phyloP scores from a whole-genome alignment of 1,139 yeast species.

The Kurtzmaniella natalensis region DNA sequence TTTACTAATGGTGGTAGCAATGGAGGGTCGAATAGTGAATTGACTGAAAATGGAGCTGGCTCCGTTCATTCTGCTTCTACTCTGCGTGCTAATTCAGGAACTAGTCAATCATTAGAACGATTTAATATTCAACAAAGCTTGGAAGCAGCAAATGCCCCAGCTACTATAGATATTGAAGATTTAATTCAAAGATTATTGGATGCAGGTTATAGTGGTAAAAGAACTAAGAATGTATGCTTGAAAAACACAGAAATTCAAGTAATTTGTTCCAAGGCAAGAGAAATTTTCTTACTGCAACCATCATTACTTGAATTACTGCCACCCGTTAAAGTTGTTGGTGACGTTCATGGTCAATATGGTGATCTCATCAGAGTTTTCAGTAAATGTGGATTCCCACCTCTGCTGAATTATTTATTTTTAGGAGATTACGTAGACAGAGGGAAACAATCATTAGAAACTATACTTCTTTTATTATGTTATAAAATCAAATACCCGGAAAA shows the following conservation, averaged over 20 bases:
- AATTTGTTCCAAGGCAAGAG: constrained; percentile 83
- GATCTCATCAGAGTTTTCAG: constrained; percentile 88
- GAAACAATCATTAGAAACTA: constrained; percentile 89
- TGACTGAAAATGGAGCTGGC: constrained; percentile 5
- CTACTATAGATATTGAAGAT: constrained; percentile 74
- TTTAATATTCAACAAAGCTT: constrained; percentile 4
- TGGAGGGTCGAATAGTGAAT: constrained; percentile 1
- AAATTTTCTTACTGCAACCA: constrained; percentile 85
- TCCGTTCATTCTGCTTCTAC: constrained; percentile 3
- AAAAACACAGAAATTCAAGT: constrained; percentile 83
- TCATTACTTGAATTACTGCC: constrained; percentile 83
- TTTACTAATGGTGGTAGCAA: not conserved
- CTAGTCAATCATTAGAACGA: constrained; percentile 7
- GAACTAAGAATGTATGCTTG: constrained; percentile 83
- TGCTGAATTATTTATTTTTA: constrained; percentile 81
- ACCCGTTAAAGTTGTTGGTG: constrained; percentile 96
- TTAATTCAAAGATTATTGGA: constrained; percentile 84
- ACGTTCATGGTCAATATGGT: constrained; percentile 94
- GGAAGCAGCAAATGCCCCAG: constrained; percentile 7
- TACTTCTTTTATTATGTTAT: constrained; percentile 76
- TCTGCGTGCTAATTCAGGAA: constrained; percentile 3
- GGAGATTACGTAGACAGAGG: constrained; percentile 99
- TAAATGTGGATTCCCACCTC: constrained; percentile 98
- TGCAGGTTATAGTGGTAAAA: constrained; percentile 92
- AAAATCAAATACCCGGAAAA: constrained; percentile 96